Base-by-base conservation (phyloP, 2,329 filamentous ascomycete genomes). In the Dothideomycetes sp. region DNA sequence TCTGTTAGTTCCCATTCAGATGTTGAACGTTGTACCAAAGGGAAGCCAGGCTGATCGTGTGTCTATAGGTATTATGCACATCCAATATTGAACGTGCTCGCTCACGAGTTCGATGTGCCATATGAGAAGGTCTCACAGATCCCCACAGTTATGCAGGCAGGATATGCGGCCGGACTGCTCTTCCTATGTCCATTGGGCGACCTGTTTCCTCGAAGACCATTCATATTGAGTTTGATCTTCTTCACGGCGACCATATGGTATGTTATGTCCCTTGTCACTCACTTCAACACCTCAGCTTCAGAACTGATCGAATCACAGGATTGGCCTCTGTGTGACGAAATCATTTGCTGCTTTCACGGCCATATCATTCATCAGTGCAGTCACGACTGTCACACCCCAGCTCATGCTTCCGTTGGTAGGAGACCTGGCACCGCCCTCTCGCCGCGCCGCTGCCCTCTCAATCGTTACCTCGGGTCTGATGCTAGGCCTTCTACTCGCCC, bases 11-110 rank as follows among this genome's bases (percentile, higher is more conserved):
- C n/a, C n/a, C n/a, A n/a, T n/a, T n/a, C n/a, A n/a, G n/a, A n/a
- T n/a, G n/a, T n/a, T n/a, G n/a, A n/a, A n/a, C n/a, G n/a, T n/a
- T n/a, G n/a, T n/a, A n/a, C n/a, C n/a, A n/a, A n/a, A n/a, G n/a
- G n/a, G n/a, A n/a, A n/a, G n/a, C n/a, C n/a, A n/a, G n/a, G n/a
- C n/a, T n/a, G n/a, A n/a, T n/a, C n/a, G n/a, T n/a, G n/a, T n/a
- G n/a, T n/a, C n/a, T n/a, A n/a, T n/a, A n/a, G n/a, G n/a, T 89
- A 89, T 61, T 87, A 89, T 59, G 84, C 74, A 43, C 83, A 88
- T 51, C 82, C 84, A 0, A 83, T 89, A 34, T 64, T 89, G 17
- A 85, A 87, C 52, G 74, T 82, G 37, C 69, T 91, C 31, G 83
- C 84, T 0, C 57, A 67, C 8, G 79, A 82, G 12, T 89, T 91